Evolutionary conservation across 257 asterid genomes (phyloP).

Genomic region (Nicotiana noctiflora): DNA sequence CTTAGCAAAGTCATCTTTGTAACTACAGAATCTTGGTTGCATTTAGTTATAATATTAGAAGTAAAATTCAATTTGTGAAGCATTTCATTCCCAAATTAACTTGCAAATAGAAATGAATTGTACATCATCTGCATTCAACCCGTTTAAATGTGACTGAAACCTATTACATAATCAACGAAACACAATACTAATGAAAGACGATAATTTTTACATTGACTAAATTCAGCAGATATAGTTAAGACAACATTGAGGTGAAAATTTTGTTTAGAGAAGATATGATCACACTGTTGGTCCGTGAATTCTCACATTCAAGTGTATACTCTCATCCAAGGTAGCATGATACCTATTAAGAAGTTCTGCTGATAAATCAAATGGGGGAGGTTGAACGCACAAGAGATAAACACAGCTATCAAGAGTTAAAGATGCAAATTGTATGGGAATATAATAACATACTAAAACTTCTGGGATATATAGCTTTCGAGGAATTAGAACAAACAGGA

Average conservation of each 20-base stretch:
- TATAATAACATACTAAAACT: not conserved
- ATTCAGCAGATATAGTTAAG: not conserved
- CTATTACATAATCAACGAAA: not conserved
- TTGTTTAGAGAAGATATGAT: not conserved
- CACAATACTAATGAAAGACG: not conserved
- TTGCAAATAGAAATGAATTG: not conserved
- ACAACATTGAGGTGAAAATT: not conserved
- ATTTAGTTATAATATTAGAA: not conserved
- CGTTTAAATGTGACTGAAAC: not conserved
- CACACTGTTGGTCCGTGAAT: not conserved
- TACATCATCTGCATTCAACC: not conserved
- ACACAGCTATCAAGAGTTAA: slow-evolving; percentile 19
- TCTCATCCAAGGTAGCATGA: slow-evolving; percentile 13
- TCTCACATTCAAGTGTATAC: slow-evolving; percentile 15
- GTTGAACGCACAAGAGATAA: slow-evolving; percentile 14
- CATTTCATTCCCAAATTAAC: not conserved
- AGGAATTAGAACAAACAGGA: no score
- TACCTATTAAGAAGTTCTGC: slow-evolving; percentile 10
- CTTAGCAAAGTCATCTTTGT: not conserved
- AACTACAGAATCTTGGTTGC: not conserved
- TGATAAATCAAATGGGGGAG: slow-evolving; percentile 15
- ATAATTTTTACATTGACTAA: not conserved
- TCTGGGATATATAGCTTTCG: not conserved
- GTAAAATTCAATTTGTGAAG: not conserved
- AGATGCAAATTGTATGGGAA: not conserved